These are phyloP conservation scores for Oenanthe sinensis DNA, from an alignment of 129 eudicot genomes.

Conservation along the genomic window DNA sequence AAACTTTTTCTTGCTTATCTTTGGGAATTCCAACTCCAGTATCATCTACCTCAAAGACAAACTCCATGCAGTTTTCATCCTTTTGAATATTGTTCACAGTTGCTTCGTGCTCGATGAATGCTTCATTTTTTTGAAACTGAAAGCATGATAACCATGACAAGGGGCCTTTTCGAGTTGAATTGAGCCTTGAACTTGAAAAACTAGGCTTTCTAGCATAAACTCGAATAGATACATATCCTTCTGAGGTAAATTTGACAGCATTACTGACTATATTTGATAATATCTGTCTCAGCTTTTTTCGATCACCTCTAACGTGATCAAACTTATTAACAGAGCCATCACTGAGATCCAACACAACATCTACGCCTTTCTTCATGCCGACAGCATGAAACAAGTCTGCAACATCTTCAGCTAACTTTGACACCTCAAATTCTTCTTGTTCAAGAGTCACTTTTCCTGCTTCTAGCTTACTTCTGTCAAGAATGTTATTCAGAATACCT, in stretches of 20 bases:
- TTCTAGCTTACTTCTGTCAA: conserved; percentile 62
- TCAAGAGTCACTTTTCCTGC: conserved; percentile 60
- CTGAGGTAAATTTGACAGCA: conserved; percentile 72
- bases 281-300: conserved; percentile 60
- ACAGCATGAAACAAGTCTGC: conserved; percentile 59
- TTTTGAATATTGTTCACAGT: conserved; percentile 13
- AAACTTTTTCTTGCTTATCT: conserved; percentile 54
- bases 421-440: conserved; percentile 53
- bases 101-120: conserved; percentile 10
- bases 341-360: conserved; percentile 53
- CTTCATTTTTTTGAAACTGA: conserved; percentile 14
- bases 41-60: conserved; percentile 62
- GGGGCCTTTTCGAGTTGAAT: conserved; percentile 17
- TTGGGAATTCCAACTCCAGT: conserved; percentile 83
- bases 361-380: conserved; percentile 61
- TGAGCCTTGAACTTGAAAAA: conserved; percentile 20
- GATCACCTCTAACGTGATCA: conserved; percentile 63
- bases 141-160: conserved; percentile 28
- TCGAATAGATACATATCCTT: conserved; percentile 60
- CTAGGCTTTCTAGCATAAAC: conserved; percentile 42
- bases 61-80: conserved; percentile 54
- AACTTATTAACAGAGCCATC: conserved; percentile 42
- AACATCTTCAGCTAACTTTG: conserved; percentile 47
- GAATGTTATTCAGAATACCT: conserved; percentile 65
- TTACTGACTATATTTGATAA: conserved; percentile 65